These are phyloP conservation scores for Scheffersomyces segobiensis DNA, from an alignment of 1,139 yeast species.

Conservation along the genomic window DNA sequence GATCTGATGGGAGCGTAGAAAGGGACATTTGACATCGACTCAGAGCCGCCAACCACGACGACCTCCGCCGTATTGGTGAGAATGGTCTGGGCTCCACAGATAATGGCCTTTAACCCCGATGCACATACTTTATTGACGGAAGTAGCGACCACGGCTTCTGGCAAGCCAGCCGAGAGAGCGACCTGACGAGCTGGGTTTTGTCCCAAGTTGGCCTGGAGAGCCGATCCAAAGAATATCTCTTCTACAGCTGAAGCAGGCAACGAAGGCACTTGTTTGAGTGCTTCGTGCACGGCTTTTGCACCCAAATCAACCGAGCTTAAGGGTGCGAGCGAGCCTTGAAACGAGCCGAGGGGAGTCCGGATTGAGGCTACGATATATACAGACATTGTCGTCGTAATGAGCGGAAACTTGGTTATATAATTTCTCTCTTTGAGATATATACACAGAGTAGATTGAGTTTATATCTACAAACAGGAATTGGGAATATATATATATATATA, in stretches of 20 bases:
- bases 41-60: not conserved
- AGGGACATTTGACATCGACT: conserved; percentile 1
- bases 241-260: conserved; percentile 1
- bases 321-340: not conserved
- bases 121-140: conserved; percentile 1
- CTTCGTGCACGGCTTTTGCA: not conserved
- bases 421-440: not conserved
- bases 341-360: conserved; percentile 1
- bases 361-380: not conserved
- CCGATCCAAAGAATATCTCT: not conserved
- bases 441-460: not conserved
- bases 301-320: not conserved
- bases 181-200: conserved; percentile 2
- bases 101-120: conserved; percentile 1
- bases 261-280: not conserved
- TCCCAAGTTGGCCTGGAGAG: not conserved
- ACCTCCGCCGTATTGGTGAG: not conserved
- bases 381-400: not conserved
- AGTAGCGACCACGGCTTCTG: not conserved
- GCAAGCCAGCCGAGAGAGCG: not conserved
- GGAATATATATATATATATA: not conserved
- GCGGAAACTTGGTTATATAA: not conserved
- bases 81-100: not conserved
- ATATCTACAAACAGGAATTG: not conserved
- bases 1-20: conserved; percentile 54